Conservation (phyloP, 2,329 filamentous ascomycete genomes). For the Alternaria triticimaculans region DNA sequence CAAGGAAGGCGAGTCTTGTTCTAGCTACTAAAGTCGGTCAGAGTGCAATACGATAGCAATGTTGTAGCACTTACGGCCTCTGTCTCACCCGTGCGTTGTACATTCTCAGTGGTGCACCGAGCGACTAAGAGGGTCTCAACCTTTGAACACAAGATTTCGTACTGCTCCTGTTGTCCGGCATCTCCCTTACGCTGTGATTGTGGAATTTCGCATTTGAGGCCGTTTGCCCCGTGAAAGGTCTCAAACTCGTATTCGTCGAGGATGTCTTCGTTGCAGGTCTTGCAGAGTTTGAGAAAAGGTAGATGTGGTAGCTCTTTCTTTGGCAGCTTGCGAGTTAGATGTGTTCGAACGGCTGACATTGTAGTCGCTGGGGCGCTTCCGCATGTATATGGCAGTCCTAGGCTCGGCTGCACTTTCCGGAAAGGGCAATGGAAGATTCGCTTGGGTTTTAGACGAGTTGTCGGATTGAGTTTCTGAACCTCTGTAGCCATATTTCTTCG, state of each 20-base stretch:
- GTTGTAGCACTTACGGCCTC: too few relatives aligned
- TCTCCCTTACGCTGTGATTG: background rate
- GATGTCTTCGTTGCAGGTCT: constrained; percentile 19
- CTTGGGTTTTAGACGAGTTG: too few relatives aligned
- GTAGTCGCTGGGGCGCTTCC: background rate
- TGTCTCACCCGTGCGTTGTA: too few relatives aligned
- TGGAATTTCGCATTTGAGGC: background rate
- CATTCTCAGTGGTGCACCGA: too few relatives aligned
- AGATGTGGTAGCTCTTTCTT: constrained; percentile 2
- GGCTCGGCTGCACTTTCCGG: background rate
- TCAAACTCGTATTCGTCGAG: constrained; percentile 5
- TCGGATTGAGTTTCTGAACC: too few relatives aligned
- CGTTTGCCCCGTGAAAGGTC: background rate
- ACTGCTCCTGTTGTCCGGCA: background rate
- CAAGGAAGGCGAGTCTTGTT: too few relatives aligned
- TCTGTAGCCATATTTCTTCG: too few relatives aligned
- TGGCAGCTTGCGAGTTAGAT: constrained; percentile 1
- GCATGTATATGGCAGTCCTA: background rate
- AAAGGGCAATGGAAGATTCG: background rate
- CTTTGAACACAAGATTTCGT: background rate
- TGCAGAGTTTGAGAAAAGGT: constrained; percentile 13
- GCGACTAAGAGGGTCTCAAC: too few relatives aligned
- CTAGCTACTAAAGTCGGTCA: too few relatives aligned
- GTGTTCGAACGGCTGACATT: constrained; percentile 16
- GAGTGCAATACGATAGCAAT: too few relatives aligned